Conservation (phyloP, 2,329 filamentous ascomycete genomes). For the Arthrobotrys megalospora region DNA sequence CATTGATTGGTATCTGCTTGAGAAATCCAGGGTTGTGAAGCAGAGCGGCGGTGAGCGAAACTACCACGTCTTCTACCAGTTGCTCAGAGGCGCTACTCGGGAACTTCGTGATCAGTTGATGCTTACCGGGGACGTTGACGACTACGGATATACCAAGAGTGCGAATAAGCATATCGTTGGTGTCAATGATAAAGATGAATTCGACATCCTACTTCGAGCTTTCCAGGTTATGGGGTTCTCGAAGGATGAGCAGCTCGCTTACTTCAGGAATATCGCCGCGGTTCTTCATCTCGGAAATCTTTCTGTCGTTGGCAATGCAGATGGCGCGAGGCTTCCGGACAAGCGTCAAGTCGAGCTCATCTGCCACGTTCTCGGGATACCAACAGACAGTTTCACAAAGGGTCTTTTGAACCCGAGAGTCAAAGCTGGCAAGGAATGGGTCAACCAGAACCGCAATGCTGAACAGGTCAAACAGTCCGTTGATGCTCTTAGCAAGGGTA, state of each 20-base stretch:
- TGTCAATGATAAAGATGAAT: conserved; percentile 91
- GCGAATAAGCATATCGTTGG: conserved; percentile 93
- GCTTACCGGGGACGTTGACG: conserved; percentile 81
- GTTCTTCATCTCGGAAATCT: conserved; percentile 96
- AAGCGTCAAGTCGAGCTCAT: conserved; percentile 82
- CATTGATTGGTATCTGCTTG: conserved; percentile 98
- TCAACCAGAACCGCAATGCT: conserved; percentile 97
- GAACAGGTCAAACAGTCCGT: conserved; percentile 93
- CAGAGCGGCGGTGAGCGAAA: conserved; percentile 91
- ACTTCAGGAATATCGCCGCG: conserved; percentile 88
- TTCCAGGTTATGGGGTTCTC: conserved; percentile 96
- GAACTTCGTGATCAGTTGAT: conserved; percentile 82
- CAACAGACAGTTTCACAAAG: conserved; percentile 86
- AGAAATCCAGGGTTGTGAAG: conserved; percentile 96
- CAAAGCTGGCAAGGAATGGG: conserved; percentile 96
- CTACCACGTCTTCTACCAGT: conserved; percentile 97
- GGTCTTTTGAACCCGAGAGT: conserved; percentile 92
- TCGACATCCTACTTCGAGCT: conserved; percentile 89
- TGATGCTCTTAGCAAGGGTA: conserved; percentile 94
- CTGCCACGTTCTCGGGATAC: conserved; percentile 86
- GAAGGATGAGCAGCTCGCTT: conserved; percentile 83
- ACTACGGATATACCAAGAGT: conserved; percentile 91
- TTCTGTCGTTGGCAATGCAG: conserved; percentile 77
- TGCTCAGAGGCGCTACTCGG: conserved; percentile 84
- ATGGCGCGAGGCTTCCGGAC: conserved; percentile 88